These are phyloP conservation scores for Trichosporon asahii DNA, from an alignment of 1,284 basidiomycete species.

Conservation along the genomic window DNA sequence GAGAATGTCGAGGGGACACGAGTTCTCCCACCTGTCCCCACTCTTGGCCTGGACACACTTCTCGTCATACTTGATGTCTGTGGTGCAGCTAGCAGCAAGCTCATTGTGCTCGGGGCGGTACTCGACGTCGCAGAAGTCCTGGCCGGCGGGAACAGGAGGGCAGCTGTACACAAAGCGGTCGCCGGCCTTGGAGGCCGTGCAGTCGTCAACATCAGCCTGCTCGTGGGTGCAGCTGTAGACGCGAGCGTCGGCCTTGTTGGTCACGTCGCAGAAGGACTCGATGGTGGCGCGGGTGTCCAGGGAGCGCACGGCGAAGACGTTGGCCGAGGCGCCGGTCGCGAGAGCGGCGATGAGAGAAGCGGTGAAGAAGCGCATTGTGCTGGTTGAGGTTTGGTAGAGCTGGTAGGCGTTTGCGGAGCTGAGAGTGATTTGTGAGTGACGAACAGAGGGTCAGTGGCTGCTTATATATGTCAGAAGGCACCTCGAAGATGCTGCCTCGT, in stretches of 20 bases:
- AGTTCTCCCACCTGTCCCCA: background rate
- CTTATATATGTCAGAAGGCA: background rate
- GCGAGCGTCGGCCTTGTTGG: background rate
- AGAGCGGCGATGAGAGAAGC: background rate
- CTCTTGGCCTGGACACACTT: background rate
- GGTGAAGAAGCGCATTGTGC: background rate
- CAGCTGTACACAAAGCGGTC: background rate
- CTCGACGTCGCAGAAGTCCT: background rate
- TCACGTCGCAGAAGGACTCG: background rate
- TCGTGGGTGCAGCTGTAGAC: background rate
- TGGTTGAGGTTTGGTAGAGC: background rate
- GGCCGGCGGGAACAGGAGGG: background rate
- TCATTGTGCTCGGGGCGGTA: background rate
- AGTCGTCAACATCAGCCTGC: background rate
- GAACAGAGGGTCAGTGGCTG: background rate
- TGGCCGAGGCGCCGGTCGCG: background rate
- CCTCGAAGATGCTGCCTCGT: too few relatives aligned
- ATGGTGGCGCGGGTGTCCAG: background rate
- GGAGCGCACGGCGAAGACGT: background rate
- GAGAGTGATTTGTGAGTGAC: background rate
- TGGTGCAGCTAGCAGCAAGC: background rate
- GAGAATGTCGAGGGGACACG: background rate
- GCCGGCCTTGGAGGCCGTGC: background rate
- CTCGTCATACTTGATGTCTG: background rate
- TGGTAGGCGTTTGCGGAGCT: background rate